Evolutionary conservation across 495 filamentous ascomycete genomes (phyloP).

Genomic region (Penicillium lividum): DNA sequence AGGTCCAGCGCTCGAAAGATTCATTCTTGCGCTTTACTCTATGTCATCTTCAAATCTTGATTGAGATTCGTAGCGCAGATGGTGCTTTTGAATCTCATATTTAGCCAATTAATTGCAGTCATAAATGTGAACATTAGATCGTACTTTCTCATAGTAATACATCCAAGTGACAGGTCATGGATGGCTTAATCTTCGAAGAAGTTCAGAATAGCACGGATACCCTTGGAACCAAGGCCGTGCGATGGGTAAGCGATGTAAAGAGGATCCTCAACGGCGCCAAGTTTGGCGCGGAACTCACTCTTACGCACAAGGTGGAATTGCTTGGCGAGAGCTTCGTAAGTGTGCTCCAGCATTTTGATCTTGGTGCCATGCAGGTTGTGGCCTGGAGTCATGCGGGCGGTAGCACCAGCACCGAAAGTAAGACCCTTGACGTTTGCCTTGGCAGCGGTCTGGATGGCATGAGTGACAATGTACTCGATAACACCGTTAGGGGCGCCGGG

Average conservation of each 20-base stretch:
- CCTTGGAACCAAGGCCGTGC: constrained; percentile 74
- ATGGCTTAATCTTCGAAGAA: constrained; percentile 71
- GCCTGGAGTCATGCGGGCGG: constrained; percentile 63
- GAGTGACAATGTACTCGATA: constrained; percentile 76
- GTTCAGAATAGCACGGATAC: constrained; percentile 72
- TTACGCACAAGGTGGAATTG: constrained; percentile 78
- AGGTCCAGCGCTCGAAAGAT: not conserved
- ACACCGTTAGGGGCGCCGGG: constrained; percentile 73
- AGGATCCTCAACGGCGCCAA: constrained; percentile 74
- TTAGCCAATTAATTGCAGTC: constrained; percentile 4
- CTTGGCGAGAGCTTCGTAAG: constrained; percentile 74
- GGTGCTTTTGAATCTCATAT: not conserved
- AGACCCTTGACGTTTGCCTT: constrained; percentile 62
- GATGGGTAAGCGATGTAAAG: constrained; percentile 82
- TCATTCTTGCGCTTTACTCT: not conserved
- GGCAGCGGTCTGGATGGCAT: constrained; percentile 69
- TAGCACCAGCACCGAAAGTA: constrained; percentile 80
- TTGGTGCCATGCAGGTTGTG: constrained; percentile 73
- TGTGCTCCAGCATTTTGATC: constrained; percentile 71
- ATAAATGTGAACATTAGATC: constrained; percentile 9
- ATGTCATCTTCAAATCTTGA: not conserved
- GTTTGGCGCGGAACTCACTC: constrained; percentile 84
- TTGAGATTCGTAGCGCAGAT: constrained; percentile 8
- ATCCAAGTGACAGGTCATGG: constrained; percentile 6
- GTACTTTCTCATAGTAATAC: not conserved